phyloP scores from a whole-genome alignment of 2,329 filamentous ascomycete species.

The Penicillium sp. region DNA sequence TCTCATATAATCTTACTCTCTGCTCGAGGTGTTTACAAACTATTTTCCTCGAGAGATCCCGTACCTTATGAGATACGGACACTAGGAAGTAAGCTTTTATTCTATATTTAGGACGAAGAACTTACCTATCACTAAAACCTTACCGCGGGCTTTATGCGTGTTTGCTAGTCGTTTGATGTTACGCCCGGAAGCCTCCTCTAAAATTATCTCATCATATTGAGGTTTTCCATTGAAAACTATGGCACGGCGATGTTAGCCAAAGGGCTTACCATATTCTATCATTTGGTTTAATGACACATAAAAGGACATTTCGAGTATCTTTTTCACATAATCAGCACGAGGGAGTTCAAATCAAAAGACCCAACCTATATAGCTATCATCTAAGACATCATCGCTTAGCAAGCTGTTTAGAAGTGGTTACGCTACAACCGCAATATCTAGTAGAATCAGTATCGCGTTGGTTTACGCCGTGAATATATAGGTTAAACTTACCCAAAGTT shows the following conservation, averaged over 20 bases:
- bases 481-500: no score
- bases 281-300: no score
- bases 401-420: no score
- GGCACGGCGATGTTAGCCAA: neutral
- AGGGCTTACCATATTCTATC: neutral
- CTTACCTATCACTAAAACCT: constrained; percentile 9
- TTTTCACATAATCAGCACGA: no score
- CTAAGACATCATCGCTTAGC: no score
- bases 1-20: constrained; percentile 5
- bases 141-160: constrained; percentile 5
- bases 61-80: constrained; percentile 5
- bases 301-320: no score
- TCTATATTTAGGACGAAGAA: neutral
- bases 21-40: constrained; percentile 9
- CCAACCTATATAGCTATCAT: no score
- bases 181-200: constrained; percentile 7
- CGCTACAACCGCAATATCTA: no score
- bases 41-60: constrained; percentile 7
- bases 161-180: constrained; percentile 6
- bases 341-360: no score
- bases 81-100: constrained; percentile 9
- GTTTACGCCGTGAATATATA: no score
- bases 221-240: constrained; percentile 2
- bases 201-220: constrained; percentile 1
- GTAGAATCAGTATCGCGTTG: no score